Evolutionary conservation across 805 yeast species (phyloP).

Genomic region (Brettanomyces bruxellensis): DNA sequence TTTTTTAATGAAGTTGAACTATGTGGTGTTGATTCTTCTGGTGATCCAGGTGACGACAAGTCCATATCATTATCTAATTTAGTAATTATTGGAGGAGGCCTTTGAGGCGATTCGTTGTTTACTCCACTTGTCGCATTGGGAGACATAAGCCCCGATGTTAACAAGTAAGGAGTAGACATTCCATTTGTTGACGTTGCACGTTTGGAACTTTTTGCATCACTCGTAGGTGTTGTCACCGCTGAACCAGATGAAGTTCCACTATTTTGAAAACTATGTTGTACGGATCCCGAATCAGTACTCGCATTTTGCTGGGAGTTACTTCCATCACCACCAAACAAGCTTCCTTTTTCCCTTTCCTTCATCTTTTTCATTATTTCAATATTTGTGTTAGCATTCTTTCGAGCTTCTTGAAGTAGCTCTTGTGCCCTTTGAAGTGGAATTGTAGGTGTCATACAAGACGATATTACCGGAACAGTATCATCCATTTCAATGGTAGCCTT

Average conservation of each 20-base stretch:
- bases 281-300: constrained; percentile 12
- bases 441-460: constrained; percentile 94
- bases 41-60: constrained; percentile 4
- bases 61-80: constrained; percentile 13
- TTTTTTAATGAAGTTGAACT: constrained; percentile 4
- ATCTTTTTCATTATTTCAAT: constrained; percentile 39
- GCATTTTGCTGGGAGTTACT: background rate
- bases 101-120: constrained; percentile 7
- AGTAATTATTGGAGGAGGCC: constrained; percentile 23
- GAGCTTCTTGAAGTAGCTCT: constrained; percentile 71
- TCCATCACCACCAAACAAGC: background rate
- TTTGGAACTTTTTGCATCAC: constrained; percentile 19
- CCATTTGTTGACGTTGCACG: constrained; percentile 29
- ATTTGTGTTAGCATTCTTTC: constrained; percentile 59
- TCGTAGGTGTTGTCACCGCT: constrained; percentile 16
- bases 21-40: background rate
- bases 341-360: constrained; percentile 4
- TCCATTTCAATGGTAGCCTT: constrained; percentile 95
- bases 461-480: constrained; percentile 82
- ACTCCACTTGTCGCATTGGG: constrained; percentile 23
- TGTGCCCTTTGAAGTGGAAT: constrained; percentile 82
- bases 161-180: constrained; percentile 58
- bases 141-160: constrained; percentile 54
- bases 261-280: constrained; percentile 20
- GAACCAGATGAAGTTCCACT: constrained; percentile 5